Percentiles rank a stretch among this genome's conserved stretches.
Evolutionary conservation across 176 grass and related monocot species (phyloP).

Genomic region (Guadua angustifolia): DNA sequence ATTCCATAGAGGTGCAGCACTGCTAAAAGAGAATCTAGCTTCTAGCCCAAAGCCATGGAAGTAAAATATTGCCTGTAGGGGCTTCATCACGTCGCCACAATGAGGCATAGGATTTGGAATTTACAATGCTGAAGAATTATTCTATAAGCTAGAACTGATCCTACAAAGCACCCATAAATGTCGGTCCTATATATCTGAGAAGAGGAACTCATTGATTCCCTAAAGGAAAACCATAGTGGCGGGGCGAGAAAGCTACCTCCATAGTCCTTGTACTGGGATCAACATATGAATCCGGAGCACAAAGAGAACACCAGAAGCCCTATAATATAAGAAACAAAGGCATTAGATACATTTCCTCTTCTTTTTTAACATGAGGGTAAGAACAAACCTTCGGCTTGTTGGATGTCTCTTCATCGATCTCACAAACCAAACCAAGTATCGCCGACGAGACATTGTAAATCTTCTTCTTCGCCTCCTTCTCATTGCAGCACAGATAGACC

Average conservation of each 20-base stretch:
- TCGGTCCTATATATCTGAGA: no score
- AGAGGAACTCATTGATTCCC: background rate
- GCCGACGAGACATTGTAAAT: constrained; percentile 85
- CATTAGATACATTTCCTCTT: background rate
- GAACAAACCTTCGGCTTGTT: constrained; percentile 81
- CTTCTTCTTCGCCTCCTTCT: constrained; percentile 87
- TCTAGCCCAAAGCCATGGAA: background rate
- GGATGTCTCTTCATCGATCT: constrained; percentile 90
- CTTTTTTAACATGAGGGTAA: background rate
- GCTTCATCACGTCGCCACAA: background rate
- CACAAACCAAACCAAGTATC: constrained; percentile 89
- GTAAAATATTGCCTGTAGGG: background rate
- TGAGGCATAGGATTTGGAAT: background rate
- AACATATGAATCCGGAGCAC: constrained; percentile 93
- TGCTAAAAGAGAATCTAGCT: background rate
- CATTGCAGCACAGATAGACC: constrained; percentile 33
- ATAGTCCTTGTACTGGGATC: constrained; percentile 91
- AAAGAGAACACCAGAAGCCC: constrained; percentile 89
- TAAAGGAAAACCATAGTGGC: background rate
- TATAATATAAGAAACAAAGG: constrained; percentile 24
- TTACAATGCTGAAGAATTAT: background rate
- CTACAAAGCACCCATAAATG: no score
- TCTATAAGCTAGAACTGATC: background rate
- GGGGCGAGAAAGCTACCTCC: constrained; percentile 60
- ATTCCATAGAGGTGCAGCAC: background rate